Percentiles rank a stretch among this genome's conserved stretches.
These are phyloP conservation scores for Brassica hybrid DNA, from an alignment of 441 rosid species.

Conservation along the genomic window DNA sequence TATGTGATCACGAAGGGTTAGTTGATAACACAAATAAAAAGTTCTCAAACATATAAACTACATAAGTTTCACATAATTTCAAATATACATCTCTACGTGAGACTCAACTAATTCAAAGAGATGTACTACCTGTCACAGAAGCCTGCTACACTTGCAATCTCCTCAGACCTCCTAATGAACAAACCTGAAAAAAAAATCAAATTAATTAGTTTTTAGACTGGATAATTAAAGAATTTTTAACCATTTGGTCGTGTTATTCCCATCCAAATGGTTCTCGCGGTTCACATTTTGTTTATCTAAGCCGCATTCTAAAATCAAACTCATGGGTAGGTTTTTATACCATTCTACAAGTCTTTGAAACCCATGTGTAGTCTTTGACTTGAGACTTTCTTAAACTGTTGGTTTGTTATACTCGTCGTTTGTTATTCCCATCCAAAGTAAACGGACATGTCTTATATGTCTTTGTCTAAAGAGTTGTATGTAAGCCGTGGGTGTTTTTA, in stretches of 20 bases:
- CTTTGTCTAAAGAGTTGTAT: not conserved
- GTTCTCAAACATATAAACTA: not conserved
- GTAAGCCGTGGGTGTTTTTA: not conserved
- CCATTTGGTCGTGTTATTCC: not conserved
- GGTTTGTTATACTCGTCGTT: not conserved
- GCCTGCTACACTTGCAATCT: no score
- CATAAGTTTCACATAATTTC: not conserved
- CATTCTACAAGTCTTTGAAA: constrained; percentile 1
- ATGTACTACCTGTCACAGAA: not conserved
- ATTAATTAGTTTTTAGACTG: no score
- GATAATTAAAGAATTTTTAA: no score
- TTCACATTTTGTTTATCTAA: not conserved
- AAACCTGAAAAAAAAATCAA: no score
- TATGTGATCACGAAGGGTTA: not conserved
- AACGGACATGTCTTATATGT: not conserved
- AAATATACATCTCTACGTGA: not conserved
- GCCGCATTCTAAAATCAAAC: not conserved
- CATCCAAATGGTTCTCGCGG: not conserved
- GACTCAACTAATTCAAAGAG: not conserved
- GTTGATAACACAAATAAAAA: not conserved
- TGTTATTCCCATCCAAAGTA: not conserved
- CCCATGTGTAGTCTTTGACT: no score
- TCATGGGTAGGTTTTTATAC: not conserved
- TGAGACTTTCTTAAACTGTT: no score
- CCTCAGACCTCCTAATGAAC: no score